These are phyloP conservation scores for Terfezia boudieri DNA, from an alignment of 495 filamentous ascomycete species.

Conservation along the genomic window DNA sequence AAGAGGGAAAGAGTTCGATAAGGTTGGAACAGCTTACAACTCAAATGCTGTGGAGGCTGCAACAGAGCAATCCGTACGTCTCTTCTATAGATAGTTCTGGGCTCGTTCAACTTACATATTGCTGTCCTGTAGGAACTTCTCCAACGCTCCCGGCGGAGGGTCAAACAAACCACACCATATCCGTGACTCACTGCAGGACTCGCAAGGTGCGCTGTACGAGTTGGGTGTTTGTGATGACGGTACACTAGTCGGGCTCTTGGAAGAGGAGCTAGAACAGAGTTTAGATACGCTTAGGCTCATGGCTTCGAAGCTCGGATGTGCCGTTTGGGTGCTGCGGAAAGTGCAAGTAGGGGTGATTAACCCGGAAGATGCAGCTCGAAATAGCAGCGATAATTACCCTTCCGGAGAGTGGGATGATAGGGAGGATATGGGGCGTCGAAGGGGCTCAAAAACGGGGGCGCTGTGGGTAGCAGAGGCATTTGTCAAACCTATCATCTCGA, in stretches of 20 bases:
- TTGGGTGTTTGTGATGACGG: conserved; percentile 93
- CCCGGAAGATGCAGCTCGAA: not conserved
- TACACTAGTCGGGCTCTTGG: conserved; percentile 66
- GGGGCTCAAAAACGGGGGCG: conserved; percentile 23
- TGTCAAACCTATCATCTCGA: conserved; percentile 29
- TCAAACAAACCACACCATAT: conserved; percentile 36
- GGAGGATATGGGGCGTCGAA: conserved; percentile 10
- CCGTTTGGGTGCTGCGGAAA: conserved; percentile 59
- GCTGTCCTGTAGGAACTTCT: conserved; percentile 18
- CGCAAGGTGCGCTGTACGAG: conserved; percentile 81
- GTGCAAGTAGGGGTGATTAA: conserved; percentile 43
- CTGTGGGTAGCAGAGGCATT: conserved; percentile 82
- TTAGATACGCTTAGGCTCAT: conserved; percentile 62
- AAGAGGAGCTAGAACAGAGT: conserved; percentile 82
- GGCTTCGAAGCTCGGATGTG: conserved; percentile 78
- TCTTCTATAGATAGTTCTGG: not conserved
- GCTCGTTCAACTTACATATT: conserved; percentile 48
- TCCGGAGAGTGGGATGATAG: conserved; percentile 2
- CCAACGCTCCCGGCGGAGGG: conserved; percentile 26
- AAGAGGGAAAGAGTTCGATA: conserved; percentile 48
- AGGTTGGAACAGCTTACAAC: conserved; percentile 79
- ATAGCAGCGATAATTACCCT: conserved; percentile 1
- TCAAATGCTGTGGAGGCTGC: conserved; percentile 80
- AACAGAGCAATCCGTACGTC: conserved; percentile 73
- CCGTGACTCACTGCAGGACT: conserved; percentile 70